Evolutionary conservation across 768 basidiomycete species (phyloP).

Genomic region (Xerocomellus intermedius): DNA sequence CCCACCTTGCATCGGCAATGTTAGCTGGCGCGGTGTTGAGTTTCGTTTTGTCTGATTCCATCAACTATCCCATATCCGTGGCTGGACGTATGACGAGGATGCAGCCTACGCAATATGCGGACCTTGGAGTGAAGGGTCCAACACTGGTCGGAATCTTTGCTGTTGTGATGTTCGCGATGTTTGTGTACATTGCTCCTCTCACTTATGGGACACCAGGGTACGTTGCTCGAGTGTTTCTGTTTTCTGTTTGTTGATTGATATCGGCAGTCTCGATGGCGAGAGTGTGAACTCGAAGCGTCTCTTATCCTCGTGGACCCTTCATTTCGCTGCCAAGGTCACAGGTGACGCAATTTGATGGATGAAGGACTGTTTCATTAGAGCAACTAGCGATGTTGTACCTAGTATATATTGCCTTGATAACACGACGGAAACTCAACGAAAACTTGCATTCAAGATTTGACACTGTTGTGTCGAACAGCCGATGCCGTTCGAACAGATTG

Average conservation of each 20-base stretch:
- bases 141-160: slow-evolving; percentile 56
- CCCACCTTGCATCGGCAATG: slow-evolving; percentile 89
- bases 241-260: slow-evolving; percentile 16
- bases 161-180: slow-evolving; percentile 60
- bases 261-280: slow-evolving; percentile 73
- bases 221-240: slow-evolving; percentile 29
- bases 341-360: slow-evolving; percentile 33
- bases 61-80: slow-evolving; percentile 87
- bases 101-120: slow-evolving; percentile 55
- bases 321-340: slow-evolving; percentile 77
- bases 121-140: slow-evolving; percentile 77
- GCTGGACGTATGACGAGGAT: slow-evolving; percentile 65
- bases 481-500: neutral
- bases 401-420: slow-evolving; percentile 20
- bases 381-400: slow-evolving; percentile 18
- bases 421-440: neutral
- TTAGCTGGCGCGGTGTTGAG: slow-evolving; percentile 91
- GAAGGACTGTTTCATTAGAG: slow-evolving; percentile 11
- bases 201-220: slow-evolving; percentile 98
- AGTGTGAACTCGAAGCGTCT: slow-evolving; percentile 82
- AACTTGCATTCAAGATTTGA: neutral
- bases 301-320: slow-evolving; percentile 89
- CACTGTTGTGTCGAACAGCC: too few relatives aligned
- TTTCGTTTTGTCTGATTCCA: slow-evolving; percentile 84
- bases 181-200: slow-evolving; percentile 79